Base-by-base conservation (phyloP, 2,329 filamentous ascomycete species). In the Cordyceps cicadae region DNA sequence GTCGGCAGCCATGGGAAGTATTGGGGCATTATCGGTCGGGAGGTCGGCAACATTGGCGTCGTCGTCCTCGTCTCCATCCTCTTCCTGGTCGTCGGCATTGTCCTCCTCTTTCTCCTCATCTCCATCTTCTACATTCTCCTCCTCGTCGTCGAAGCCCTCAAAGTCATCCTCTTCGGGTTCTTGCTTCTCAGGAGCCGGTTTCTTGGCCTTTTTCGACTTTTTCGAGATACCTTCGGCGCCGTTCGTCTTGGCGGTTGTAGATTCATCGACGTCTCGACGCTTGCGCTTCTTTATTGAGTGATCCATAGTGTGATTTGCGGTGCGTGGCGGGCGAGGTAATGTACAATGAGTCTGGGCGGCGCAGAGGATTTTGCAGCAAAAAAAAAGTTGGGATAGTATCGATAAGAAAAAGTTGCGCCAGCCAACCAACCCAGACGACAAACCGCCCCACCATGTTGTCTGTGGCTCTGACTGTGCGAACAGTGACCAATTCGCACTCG, bases 1-100 rank as follows among this genome's bases (percentile, higher is more conserved):
- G 61, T 87, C 83, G 34, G 84, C 80, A 34, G 79, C 79, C 2
- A 86, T 75, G 41, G 78, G 77, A 39, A 83, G 86, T 55, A 81
- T 68, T 73, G 80, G 71, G 70, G 74, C 71, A 62, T 70, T 71
- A 41, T 71, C 72, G 61, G 75, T 69, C 51, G 74, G 70, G 37
- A 75, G 70, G 57, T 72, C 70, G 63, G 69, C 68, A 62, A 63
- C 62, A 12, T 66, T 62, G 19, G 70, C 67, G 49, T 71, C 68
- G 21, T 70, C 66, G 39, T 69, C 70, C 11, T 69, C 65, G 39
- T 70, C 72, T 12, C 7, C 43, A 12, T 72, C 66, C 14, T 77
- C 70, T 41, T 70, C 68, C 45, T 69, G 65, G 39, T 67, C 63
- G 5, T 66, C 66, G 26, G 48, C 66, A 15, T 62, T 68, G 9